Conservation (phyloP, 345 rosid genomes). For the Euphorbia lathyris region DNA sequence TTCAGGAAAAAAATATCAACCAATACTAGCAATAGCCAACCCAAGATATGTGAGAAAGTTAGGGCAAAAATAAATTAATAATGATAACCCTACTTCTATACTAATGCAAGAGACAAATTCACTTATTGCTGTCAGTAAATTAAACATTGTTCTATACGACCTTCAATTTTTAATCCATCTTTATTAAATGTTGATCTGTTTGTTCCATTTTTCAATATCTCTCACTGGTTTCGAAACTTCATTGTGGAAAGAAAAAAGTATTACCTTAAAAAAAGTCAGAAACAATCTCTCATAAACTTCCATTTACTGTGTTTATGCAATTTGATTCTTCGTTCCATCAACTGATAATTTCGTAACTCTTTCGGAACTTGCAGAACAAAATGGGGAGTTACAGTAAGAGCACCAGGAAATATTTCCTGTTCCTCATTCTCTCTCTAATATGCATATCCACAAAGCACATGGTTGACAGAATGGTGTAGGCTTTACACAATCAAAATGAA, state of each 20-base stretch:
- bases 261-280: neutral
- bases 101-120: too few species aligned
- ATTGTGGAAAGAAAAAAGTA: neutral
- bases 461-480: neutral
- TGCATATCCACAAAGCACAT: neutral
- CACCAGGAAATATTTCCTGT: neutral
- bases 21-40: neutral
- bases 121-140: neutral
- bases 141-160: neutral
- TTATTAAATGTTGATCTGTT: neutral
- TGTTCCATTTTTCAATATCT: neutral
- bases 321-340: neutral
- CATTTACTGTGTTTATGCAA: neutral
- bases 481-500: neutral
- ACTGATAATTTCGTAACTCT: neutral
- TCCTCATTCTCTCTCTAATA: neutral
- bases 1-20: neutral
- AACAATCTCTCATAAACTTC: neutral
- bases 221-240: neutral
- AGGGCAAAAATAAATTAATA: neutral
- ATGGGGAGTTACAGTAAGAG: neutral
- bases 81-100: too few species aligned
- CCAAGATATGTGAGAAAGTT: neutral
- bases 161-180: neutral
- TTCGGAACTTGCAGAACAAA: neutral